A percentile compares a stretch with the other conserved stretches of the same genome.
Evolutionary conservation across 2,329 filamentous ascomycete species (phyloP).

Genomic region (Verticillium dahliae): DNA sequence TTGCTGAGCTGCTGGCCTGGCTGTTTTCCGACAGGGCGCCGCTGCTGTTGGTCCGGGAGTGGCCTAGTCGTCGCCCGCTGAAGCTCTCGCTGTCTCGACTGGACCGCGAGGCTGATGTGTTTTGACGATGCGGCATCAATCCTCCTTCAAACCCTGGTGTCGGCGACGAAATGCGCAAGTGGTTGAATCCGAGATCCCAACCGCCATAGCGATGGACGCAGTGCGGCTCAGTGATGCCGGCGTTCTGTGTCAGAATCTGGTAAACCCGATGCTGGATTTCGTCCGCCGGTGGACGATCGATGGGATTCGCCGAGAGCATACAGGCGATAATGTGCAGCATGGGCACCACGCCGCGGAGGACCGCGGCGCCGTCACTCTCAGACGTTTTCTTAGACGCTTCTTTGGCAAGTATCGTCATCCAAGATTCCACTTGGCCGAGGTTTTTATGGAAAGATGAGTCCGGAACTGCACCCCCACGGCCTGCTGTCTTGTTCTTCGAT

Average conservation of each 20-base stretch:
- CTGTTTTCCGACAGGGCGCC: conserved; percentile 27
- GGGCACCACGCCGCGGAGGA: conserved; percentile 44
- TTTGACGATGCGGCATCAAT: conserved; percentile 6
- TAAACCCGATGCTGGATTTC: conserved; percentile 48
- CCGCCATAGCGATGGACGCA: conserved; percentile 44
- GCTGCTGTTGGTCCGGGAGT: conserved; percentile 25
- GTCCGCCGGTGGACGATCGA: conserved; percentile 43
- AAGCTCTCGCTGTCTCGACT: conserved; percentile 9
- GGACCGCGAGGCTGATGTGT: conserved; percentile 8
- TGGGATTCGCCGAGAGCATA: conserved; percentile 48
- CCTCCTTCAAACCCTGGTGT: conserved; percentile 7
- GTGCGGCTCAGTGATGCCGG: conserved; percentile 42
- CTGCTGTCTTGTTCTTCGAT: conserved; percentile 54
- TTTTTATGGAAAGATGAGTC: conserved; percentile 71
- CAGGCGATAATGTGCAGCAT: conserved; percentile 44
- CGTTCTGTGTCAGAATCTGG: conserved; percentile 41
- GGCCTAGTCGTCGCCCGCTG: conserved; percentile 17
- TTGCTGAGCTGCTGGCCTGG: conserved; percentile 17
- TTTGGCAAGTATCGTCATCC: conserved; percentile 57
- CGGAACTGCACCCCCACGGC: conserved; percentile 52
- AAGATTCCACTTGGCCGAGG: conserved; percentile 59
- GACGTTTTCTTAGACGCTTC: conserved; percentile 45
- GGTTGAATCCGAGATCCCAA: conserved; percentile 21
- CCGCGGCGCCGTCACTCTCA: conserved; percentile 29
- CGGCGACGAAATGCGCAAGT: conserved; percentile 13